Conservation (phyloP, 768 basidiomycete genomes). For the Porpolomopsis calyptriformis region DNA sequence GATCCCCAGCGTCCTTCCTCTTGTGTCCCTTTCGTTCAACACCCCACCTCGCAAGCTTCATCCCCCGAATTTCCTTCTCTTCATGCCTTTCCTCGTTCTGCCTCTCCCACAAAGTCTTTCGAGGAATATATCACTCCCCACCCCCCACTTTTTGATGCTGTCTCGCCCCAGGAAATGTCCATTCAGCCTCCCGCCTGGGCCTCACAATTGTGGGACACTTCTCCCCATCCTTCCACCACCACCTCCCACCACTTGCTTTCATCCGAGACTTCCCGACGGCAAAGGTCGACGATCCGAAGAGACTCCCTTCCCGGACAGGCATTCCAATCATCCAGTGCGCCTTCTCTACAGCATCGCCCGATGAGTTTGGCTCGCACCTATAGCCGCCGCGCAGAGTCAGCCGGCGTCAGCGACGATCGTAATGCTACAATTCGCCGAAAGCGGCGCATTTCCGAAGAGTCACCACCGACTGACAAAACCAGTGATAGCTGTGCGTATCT, state of each 20-base stretch:
- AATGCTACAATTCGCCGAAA: conserved; percentile 68
- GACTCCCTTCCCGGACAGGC: conserved; percentile 38
- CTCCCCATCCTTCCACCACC: conserved; percentile 35
- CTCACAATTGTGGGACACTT: conserved; percentile 50
- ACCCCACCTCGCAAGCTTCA: conserved; percentile 28
- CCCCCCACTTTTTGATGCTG: conserved; percentile 27
- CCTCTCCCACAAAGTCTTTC: conserved; percentile 32
- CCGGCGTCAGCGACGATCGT: conserved; percentile 47
- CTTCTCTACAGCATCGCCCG: conserved; percentile 39
- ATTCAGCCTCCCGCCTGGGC: conserved; percentile 56
- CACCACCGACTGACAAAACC: conserved; percentile 24
- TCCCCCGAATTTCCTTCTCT: conserved; percentile 38
- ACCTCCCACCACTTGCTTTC: conserved; percentile 35
- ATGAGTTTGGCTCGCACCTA: conserved; percentile 47
- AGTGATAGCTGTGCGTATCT: conserved; percentile 37
- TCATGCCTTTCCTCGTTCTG: conserved; percentile 50
- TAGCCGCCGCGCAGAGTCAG: conserved; percentile 58
- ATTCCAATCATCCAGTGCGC: conserved; percentile 67
- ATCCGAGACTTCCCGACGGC: conserved; percentile 29
- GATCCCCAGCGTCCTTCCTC: conserved; percentile 16
- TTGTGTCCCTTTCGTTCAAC: conserved; percentile 40
- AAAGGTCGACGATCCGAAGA: conserved; percentile 32
- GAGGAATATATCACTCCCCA: conserved; percentile 1
- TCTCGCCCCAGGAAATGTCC: conserved; percentile 53
- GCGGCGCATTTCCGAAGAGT: conserved; percentile 33